Evolutionary conservation across 306 rosid species (phyloP).

Genomic region (Datisca glomerata): DNA sequence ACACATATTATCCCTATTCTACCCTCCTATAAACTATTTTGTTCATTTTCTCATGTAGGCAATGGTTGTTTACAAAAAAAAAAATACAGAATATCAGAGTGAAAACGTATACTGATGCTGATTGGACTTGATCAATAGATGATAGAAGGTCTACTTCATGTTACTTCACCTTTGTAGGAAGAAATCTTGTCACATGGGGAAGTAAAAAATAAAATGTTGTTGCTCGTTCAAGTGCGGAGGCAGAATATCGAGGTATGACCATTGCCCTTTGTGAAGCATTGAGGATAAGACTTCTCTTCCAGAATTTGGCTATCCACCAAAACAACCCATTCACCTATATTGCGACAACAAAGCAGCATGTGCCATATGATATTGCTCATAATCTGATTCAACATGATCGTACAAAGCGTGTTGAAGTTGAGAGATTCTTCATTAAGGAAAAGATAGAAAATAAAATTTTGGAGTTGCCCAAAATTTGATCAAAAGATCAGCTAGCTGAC

Average conservation of each 20-base stretch:
- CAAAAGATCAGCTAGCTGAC: neutral
- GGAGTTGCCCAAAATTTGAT: too few relatives aligned
- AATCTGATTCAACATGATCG: conserved; percentile 1
- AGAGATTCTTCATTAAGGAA: neutral
- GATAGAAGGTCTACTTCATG: neutral
- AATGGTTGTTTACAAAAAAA: too few relatives aligned
- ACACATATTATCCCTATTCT: too few relatives aligned
- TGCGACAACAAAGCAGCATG: neutral
- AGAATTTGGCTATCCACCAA: neutral
- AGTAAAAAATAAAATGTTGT: neutral
- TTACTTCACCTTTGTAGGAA: neutral
- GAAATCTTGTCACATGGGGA: too few relatives aligned
- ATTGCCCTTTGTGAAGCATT: neutral
- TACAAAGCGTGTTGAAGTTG: conserved; percentile 5
- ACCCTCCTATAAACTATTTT: too few relatives aligned
- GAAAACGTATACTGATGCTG: neutral
- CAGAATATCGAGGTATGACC: neutral
- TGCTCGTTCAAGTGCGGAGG: neutral
- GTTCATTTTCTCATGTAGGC: too few relatives aligned
- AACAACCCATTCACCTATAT: neutral
- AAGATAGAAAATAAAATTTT: neutral
- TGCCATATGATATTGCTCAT: neutral
- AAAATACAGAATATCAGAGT: too few relatives aligned
- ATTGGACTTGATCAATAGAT: neutral
- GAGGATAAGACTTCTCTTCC: neutral